phyloP scores from a whole-genome alignment of 139 green algal species.

The Mesotaenium endlicherianum region DNA sequence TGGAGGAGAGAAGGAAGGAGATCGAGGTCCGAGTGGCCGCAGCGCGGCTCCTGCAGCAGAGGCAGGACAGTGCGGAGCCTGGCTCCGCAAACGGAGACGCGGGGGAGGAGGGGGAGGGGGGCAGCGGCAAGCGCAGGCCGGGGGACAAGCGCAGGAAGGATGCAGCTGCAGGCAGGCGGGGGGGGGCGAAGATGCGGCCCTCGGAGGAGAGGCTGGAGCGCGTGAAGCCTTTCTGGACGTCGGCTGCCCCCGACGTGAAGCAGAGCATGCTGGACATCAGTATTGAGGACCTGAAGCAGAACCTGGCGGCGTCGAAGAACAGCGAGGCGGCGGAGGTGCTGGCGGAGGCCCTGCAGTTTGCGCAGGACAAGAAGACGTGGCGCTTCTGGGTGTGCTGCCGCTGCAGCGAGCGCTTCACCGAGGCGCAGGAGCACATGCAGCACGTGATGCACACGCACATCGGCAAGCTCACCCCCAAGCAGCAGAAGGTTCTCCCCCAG shows the following conservation, averaged over 20 bases:
- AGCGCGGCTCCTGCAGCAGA: conserved; percentile 18
- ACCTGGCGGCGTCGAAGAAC: neutral
- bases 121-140: neutral
- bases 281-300: conserved; percentile 6
- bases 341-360: conserved; percentile 19
- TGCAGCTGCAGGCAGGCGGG: neutral
- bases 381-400: conserved; percentile 27
- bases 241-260: neutral
- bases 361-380: conserved; percentile 27
- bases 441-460: conserved; percentile 22
- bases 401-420: conserved; percentile 20
- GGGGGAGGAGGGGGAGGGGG: neutral
- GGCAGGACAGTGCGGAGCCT: neutral
- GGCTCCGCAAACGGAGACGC: neutral
- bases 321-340: conserved; percentile 1
- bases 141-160: conserved; percentile 9
- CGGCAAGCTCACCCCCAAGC: conserved; percentile 18
- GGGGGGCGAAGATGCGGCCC: neutral
- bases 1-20: conserved; percentile 31
- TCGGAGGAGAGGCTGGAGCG: conserved; percentile 19
- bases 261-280: conserved; percentile 12
- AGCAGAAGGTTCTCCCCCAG: conserved; percentile 14
- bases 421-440: neutral
- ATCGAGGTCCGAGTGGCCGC: conserved; percentile 30
- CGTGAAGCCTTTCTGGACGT: conserved; percentile 18